Percentiles rank a stretch among this genome's conserved stretches.
Conservation (phyloP, 2,329 filamentous ascomycete species). For the Sphaerulina vaccinii region DNA sequence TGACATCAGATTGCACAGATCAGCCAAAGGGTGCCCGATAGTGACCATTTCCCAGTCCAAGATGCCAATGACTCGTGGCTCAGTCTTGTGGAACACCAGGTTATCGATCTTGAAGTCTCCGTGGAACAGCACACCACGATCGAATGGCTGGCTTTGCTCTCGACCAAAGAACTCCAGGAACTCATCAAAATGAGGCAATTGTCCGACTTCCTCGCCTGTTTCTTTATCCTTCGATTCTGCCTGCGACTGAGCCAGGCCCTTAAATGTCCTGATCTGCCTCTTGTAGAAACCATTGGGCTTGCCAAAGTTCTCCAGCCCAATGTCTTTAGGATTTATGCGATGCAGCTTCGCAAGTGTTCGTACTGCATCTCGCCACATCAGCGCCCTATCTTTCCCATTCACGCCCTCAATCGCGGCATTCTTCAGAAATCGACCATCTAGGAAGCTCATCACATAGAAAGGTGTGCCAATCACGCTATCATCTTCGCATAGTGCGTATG, state of each 20-base stretch:
- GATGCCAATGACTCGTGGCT: slow-evolving; percentile 85
- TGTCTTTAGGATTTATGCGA: slow-evolving; percentile 62
- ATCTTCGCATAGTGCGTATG: slow-evolving; percentile 85
- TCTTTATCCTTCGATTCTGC: slow-evolving; percentile 73
- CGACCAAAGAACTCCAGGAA: slow-evolving; percentile 77
- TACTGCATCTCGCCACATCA: slow-evolving; percentile 84
- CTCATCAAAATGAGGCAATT: slow-evolving; percentile 78
- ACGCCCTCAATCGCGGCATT: slow-evolving; percentile 79
- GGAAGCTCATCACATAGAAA: slow-evolving; percentile 96
- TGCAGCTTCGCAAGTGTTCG: slow-evolving; percentile 83
- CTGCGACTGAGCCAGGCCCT: slow-evolving; percentile 74
- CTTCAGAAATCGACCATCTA: slow-evolving; percentile 90
- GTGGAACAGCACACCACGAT: slow-evolving; percentile 78
- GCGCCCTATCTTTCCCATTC: slow-evolving; percentile 63
- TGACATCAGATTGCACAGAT: slow-evolving; percentile 73
- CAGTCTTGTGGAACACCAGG: slow-evolving; percentile 75
- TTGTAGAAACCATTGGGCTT: slow-evolving; percentile 74
- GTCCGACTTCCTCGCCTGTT: slow-evolving; percentile 71
- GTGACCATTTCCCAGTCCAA: slow-evolving; percentile 99
- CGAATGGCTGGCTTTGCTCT: slow-evolving; percentile 67
- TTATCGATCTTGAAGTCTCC: slow-evolving; percentile 87
- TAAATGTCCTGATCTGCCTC: slow-evolving; percentile 81
- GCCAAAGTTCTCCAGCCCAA: slow-evolving; percentile 73
- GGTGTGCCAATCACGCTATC: slow-evolving; percentile 75
- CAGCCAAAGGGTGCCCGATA: slow-evolving; percentile 90